Evolutionary conservation across 805 yeast species (phyloP), one percentile per base, ranked within the genome.

Genomic region (Deakozyma indianensis): DNA sequence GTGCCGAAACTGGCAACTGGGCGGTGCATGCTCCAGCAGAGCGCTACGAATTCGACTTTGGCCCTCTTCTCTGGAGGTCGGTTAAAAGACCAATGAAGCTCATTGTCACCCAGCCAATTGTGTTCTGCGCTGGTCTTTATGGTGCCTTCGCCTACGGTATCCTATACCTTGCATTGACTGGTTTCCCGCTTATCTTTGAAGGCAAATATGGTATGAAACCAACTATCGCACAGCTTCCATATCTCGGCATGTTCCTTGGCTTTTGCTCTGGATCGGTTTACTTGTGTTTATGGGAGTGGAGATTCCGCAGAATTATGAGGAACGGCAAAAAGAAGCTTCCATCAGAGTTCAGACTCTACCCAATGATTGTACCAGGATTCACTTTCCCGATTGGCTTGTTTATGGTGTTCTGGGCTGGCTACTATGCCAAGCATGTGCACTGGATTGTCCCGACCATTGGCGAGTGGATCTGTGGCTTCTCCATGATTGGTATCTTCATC

Each of bases 21-120:
- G 82, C 82, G 56, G 83, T 85, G 50, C 85, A 86, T 85, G 84
- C 96, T 20, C 94, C 83, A 63, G 92, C 83, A 60, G 96, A 88
- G 55, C 75, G 70, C 49, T 71, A 73, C 47, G 71, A 73, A 49
- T 62, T 82, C 3, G 67, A 76, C 21, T 35, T 80, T 41, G 69
- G 64, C 49, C 86, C 79, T 42, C 73, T 85, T 50, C 71, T 70
- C 28, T 74, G 71, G 54, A 78, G 77, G 55, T 79, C 79, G 50
- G 57, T 83, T 27, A 57, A 78, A 3, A 72, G 94, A 60, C 95
- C 95, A 1, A 46, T 85, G 32, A 58, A 56, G 9, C 77, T 85
- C 84, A 64, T 83, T 40, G 56, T 71, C 51, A 68, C 70, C 4
- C 94, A 84, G 61, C 94, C 94, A 20, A 80, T 83, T 51, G 61